Evolutionary conservation across 352 stramenopile species (phyloP).

Genomic region (Aphanomyces astaci): DNA sequence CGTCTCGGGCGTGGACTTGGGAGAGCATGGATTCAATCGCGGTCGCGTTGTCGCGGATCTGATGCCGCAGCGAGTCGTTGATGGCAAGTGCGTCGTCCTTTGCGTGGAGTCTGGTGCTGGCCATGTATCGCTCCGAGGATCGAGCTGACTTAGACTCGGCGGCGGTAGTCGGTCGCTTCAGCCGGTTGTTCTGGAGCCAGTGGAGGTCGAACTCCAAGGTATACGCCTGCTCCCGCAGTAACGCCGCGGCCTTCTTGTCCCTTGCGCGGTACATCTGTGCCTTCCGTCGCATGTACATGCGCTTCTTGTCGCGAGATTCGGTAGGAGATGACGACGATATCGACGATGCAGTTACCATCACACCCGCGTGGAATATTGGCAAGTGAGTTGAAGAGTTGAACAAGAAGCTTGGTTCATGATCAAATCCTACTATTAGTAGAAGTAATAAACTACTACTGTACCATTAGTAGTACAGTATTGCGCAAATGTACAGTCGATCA

Average conservation of each 20-base stretch:
- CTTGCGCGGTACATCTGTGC: conserved; percentile 6
- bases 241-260: background rate
- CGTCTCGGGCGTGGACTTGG: background rate
- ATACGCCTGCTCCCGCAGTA: background rate
- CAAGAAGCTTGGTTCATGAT: no score
- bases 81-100: background rate
- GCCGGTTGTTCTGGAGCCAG: background rate
- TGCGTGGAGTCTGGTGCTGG: background rate
- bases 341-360: no score
- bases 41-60: background rate
- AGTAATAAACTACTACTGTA: no score
- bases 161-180: background rate
- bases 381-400: no score
- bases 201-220: background rate
- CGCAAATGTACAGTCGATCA: no score
- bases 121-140: background rate
- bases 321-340: no score
- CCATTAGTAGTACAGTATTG: no score
- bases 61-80: background rate
- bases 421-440: no score
- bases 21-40: background rate
- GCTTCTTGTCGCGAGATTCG: conserved; percentile 6
- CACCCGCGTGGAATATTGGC: no score
- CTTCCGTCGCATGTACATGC: conserved; percentile 8
- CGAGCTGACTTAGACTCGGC: background rate